These are phyloP conservation scores for Globisporangium sylvaticum DNA, from an alignment of 352 stramenopile species.

Conservation along the genomic window DNA sequence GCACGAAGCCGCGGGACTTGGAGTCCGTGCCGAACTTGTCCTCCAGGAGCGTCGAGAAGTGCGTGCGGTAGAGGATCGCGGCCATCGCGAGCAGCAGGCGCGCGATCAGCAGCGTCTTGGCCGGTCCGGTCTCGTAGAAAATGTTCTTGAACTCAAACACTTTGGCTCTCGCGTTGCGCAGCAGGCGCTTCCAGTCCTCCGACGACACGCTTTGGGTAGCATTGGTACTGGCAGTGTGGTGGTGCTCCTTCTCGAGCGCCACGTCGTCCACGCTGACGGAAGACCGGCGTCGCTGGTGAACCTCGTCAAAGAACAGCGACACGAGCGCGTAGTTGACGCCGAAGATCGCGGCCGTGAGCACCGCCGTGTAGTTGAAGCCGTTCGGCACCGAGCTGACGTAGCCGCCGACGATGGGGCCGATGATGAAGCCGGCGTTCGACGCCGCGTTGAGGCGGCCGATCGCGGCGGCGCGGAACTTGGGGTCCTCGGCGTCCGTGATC, in stretches of 20 bases:
- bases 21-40: constrained; percentile 76
- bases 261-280: not conserved
- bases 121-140: constrained; percentile 54
- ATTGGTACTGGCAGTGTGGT: not conserved
- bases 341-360: constrained; percentile 68
- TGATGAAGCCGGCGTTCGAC: constrained; percentile 72
- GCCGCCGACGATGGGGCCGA: constrained; percentile 64
- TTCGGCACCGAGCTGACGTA: constrained; percentile 64
- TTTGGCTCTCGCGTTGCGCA: constrained; percentile 49
- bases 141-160: constrained; percentile 61
- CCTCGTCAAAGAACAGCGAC: constrained; percentile 42
- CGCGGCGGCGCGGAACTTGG: constrained; percentile 29
- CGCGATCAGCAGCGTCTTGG: constrained; percentile 64
- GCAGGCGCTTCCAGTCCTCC: constrained; percentile 31
- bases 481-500: constrained; percentile 52
- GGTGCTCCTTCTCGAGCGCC: constrained; percentile 1
- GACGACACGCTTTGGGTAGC: not conserved
- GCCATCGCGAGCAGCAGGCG: constrained; percentile 72
- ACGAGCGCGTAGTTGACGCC: constrained; percentile 68
- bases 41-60: constrained; percentile 75
- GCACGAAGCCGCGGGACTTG: constrained; percentile 55
- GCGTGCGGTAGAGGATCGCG: constrained; percentile 71
- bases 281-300: constrained; percentile 13
- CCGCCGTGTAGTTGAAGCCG: constrained; percentile 78
- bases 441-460: constrained; percentile 74